phyloP scores from a whole-genome alignment of 352 stramenopile species.

The Phytopythium helicoides region DNA sequence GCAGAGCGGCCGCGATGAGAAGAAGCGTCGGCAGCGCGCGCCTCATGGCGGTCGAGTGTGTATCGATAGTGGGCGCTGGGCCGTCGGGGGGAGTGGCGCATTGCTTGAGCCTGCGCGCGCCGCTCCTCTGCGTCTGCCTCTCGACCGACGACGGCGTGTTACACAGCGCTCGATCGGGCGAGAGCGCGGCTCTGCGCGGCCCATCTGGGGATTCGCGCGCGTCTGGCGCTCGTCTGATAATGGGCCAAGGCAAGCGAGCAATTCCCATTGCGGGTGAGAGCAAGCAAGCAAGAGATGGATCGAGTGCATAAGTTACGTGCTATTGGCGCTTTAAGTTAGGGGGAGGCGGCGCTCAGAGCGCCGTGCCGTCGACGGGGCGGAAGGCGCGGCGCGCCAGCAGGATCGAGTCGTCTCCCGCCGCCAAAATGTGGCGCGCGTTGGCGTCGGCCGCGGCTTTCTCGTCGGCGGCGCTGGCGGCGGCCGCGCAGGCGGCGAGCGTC shows the following conservation, averaged over 20 bases:
- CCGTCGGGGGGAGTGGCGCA: too few species aligned
- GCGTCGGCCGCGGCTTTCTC: neutral
- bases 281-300: too few species aligned
- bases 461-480: neutral
- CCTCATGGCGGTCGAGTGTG: too few species aligned
- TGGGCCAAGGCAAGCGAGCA: too few species aligned
- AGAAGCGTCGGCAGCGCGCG: too few species aligned
- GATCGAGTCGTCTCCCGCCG: constrained; percentile 8
- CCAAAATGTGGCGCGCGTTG: constrained; percentile 5
- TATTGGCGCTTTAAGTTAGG: neutral
- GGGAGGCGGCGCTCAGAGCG: neutral
- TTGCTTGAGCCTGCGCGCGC: too few species aligned
- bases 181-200: neutral
- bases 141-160: neutral
- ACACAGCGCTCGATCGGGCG: neutral
- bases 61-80: too few species aligned
- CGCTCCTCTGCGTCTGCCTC: too few species aligned
- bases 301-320: too few species aligned
- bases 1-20: too few species aligned
- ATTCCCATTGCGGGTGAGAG: too few species aligned
- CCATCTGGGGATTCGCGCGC: neutral
- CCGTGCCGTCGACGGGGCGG: constrained; percentile 1
- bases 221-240: too few species aligned
- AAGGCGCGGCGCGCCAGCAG: constrained; percentile 7
- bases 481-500: neutral